Base-by-base conservation (phyloP, 108 stramenopile genomes). In the Cyclotella cryptica region DNA sequence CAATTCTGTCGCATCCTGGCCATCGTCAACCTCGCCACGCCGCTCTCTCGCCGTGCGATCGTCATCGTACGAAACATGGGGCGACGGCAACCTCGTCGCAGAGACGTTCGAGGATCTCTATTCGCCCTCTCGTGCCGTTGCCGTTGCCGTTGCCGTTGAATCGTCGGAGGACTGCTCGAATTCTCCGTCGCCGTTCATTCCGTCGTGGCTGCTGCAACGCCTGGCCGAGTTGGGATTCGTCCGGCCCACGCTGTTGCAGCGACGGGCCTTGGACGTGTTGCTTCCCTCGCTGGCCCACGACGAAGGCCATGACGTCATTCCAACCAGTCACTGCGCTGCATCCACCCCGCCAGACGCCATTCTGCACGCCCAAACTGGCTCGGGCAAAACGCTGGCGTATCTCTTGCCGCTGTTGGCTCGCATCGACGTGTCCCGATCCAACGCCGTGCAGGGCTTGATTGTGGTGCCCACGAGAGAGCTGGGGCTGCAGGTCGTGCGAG, bases 381-480 rank as follows among this genome's bases (percentile, higher is more conserved):
- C 84, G 26, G 93, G 93, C 0, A 94, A 96, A 80, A 93, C 93
- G 8, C 69, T 96, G 66, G 84, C 86, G 6, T 96, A 89, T 76
- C 65, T 96, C 17, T 51, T 93, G 10, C 95, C 95, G 19, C 28
- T 90, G 10, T 60, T 96, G 44, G 77, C 87, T 3, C 46, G 58
- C 13, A 77, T 96, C 22, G 87, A 92, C 39, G 40, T 77, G 0
- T 35, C 75, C 10, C 77, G 89, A 54, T 62, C 60, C 60, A 59
- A 83, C 11, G 75, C 89, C 0, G 81, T 92, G 12, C 92, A 96
- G 81, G 84, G 65, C 18, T 51, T 97, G 43, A 86, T 98, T 62
- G 88, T 98, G 7, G 98, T 98, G 9, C 98, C 98, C 11, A 96
- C 96, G 4, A 72, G 98, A 21, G 98, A 98, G 82, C 80, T 98